Percentiles rank a stretch among this genome's conserved stretches.
Evolutionary conservation across 2,329 filamentous ascomycete species (phyloP).

Genomic region (Monilinia vaccinii-corymbosi): DNA sequence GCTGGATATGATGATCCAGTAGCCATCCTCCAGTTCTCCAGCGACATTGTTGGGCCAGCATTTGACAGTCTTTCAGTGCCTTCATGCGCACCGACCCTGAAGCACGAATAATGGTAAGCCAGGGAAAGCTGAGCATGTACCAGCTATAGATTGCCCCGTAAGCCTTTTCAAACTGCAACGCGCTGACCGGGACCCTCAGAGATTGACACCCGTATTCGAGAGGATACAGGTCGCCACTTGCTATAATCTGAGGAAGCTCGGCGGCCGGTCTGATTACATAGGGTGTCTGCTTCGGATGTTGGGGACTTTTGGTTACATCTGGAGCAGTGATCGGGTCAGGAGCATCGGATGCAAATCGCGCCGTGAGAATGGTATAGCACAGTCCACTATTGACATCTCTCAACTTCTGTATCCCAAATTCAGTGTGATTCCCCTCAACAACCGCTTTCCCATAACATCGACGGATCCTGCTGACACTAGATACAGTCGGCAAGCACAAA

Average conservation of each 20-base stretch:
- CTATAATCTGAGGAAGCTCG: not conserved
- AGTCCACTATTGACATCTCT: not conserved
- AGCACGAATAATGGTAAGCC: not conserved
- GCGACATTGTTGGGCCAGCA: slow-evolving; percentile 1
- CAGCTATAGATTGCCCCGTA: not conserved
- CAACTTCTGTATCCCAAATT: not conserved
- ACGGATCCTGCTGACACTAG: not conserved
- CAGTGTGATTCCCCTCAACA: not conserved
- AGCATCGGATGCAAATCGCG: not conserved
- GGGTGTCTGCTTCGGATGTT: not conserved
- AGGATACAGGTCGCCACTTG: slow-evolving; percentile 1
- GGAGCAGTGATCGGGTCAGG: too few relatives aligned
- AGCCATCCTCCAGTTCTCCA: slow-evolving; percentile 5
- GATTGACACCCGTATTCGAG: not conserved
- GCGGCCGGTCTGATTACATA: not conserved
- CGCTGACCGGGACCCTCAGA: not conserved
- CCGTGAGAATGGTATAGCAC: not conserved
- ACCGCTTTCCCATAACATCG: not conserved
- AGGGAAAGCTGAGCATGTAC: not conserved
- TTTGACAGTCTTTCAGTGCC: not conserved
- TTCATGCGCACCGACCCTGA: not conserved
- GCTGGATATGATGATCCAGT: slow-evolving; percentile 1
- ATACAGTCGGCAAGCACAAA: not conserved
- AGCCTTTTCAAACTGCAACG: not conserved
- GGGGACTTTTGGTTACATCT: too few relatives aligned